Base-by-base conservation (phyloP, 441 rosid genomes). In the Erodium texanum region DNA sequence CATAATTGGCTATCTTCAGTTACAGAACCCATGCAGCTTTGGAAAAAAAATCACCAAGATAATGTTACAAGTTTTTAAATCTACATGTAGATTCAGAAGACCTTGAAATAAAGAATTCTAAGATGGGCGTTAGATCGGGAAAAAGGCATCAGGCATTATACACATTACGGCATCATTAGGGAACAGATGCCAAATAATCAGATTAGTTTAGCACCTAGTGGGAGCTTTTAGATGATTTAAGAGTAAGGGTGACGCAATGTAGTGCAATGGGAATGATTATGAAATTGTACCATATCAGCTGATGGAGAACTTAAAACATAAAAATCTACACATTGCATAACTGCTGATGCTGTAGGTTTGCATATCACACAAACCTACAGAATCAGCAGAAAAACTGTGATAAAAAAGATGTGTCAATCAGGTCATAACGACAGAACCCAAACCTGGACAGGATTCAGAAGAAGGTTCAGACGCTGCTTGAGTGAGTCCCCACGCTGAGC, bases 361-460 rank as follows among this genome's bases (percentile, higher is more conserved):
- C 45, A 36, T 22, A 58, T 65, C 19, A 18, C 11, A 61, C 27
- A 38, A 52, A 50, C 58, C 58, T 50, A 50, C 19, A 15, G 19
- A 6, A 0, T 50, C 12, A 52, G 20, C 59, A 15, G 5, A 73
- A 64, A 38, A 34, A 29, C 1, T 27, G 54, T 12, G 15, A 54
- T 29, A 29, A 29, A 29, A 29, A 29, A 29, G 34, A 29, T 2
- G 34, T 29, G 34, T 23, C 61, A 23, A 7, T 54, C 6, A 20
- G 61, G 23, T 20, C 61, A 54, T 20, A n/a, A 18, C 0, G 22
- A 54, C 23, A 54, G 22, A 54, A 54, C 22, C 61, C 61, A 67
- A 70, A 91, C 97, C 99, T 93, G 99, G 72, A 86, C 97, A 34
- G 99, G 97, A 78, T 93, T 93, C 66, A 93, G 77, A 76, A 89